Evolutionary conservation across 306 rosid species (phyloP), one percentile per base, ranked within the genome.

Genomic region (Sechiopsis laciniata): DNA sequence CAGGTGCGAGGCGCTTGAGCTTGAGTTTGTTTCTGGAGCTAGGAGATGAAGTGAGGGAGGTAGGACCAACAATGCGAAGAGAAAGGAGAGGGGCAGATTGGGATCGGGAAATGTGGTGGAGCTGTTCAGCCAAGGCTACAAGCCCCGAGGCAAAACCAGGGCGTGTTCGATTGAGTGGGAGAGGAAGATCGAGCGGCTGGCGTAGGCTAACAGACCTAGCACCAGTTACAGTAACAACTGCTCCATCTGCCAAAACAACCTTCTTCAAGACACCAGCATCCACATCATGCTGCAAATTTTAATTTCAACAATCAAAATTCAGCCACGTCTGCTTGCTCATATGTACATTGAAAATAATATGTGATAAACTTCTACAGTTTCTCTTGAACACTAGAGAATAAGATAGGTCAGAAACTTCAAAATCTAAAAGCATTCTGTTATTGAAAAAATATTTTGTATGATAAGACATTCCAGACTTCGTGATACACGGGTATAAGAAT

Each of bases 251-350:
- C 79, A 94, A 74, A 32, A 94, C 77, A 78, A 94, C 91, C 76
- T 94, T 94, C 89, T 89, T 91, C 82, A 94, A 84, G 24, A 90
- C 96, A 56, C 97, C 99, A 53, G 99, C 99, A 72, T 94, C 97
- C 78, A 94, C 99, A 75, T 94, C 97, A 83, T 94, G 95, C 99
- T 91, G 89, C 91, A 85, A 50, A 78, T 26, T 78, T 54, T 21
- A 75, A 52, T 42, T 35, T 2, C 64, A 60, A 48, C 63, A 6
- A 21, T 65, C 54, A 10, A 65, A 65, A 10, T 8, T 65, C 55
- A 68, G 73, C 46, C 46, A 40, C 46, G 6, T 0, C 46, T 40
- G 65, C 65, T 59, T 59, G 65, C 65, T 59, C 57, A 24, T 12
- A 59, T 24, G 17, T 13, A 12, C 37, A 5, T 12, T n/a, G 57